These are phyloP conservation scores for Stylosanthes scabra DNA, from an alignment of 331 rosid genomes.

Conservation along the genomic window DNA sequence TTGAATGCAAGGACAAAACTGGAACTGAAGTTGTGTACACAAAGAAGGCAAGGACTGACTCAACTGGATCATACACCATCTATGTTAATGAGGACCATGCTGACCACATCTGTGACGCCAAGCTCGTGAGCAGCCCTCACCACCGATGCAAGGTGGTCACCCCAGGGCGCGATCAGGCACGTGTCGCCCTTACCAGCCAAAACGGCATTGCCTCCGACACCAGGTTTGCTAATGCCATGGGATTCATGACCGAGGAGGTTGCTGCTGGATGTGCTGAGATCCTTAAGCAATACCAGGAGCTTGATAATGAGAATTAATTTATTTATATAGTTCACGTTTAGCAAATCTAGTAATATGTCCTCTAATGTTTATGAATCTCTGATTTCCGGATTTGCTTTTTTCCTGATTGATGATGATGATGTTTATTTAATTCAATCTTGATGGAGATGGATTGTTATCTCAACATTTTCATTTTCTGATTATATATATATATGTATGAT, in stretches of 20 bases:
- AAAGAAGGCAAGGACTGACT: conserved; percentile 62
- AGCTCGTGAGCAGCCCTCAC: conserved; percentile 70
- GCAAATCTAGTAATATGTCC: neutral
- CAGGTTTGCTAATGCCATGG: conserved; percentile 77
- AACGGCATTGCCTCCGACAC: conserved; percentile 71
- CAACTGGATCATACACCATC: conserved; percentile 62
- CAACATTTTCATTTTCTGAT: conserved; percentile 42
- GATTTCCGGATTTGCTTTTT: conserved; percentile 31
- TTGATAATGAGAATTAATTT: conserved; percentile 50
- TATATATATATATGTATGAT: conserved; percentile 37
- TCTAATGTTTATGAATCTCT: neutral
- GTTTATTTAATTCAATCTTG: conserved; percentile 42
- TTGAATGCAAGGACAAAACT: conserved; percentile 69
- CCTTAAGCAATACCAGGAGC: conserved; percentile 70
- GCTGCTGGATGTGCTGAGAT: conserved; percentile 66
- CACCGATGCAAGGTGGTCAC: conserved; percentile 43
- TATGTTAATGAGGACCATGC: conserved; percentile 63
- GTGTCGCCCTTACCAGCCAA: conserved; percentile 73
- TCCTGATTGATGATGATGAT: neutral
- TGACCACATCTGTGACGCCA: conserved; percentile 72
- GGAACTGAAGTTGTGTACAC: conserved; percentile 54
- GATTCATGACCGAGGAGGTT: conserved; percentile 53
- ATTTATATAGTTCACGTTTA: neutral
- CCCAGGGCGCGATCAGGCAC: conserved; percentile 85
- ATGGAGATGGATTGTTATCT: conserved; percentile 59